phyloP scores from a whole-genome alignment of 2,329 filamentous ascomycete species.

The Xylaria polymorpha region DNA sequence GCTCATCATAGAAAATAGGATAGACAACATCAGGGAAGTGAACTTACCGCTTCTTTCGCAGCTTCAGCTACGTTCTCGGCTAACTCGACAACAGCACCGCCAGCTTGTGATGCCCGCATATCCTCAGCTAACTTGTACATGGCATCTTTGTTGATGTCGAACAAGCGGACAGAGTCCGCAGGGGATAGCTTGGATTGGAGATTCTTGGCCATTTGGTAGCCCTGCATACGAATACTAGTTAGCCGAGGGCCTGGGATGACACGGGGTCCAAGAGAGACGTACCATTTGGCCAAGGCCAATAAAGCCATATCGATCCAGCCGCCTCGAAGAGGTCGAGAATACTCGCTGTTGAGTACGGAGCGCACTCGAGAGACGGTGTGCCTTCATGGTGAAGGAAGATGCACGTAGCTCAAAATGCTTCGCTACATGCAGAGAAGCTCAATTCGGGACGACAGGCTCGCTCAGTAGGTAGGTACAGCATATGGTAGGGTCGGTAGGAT shows the following conservation, averaged over 20 bases:
- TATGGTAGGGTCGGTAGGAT: background rate
- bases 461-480: background rate
- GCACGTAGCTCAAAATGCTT: constrained; percentile 44
- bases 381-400: constrained; percentile 58
- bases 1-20: constrained; percentile 51
- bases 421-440: background rate
- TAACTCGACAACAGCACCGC: constrained; percentile 61
- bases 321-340: constrained; percentile 62
- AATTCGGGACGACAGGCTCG: constrained; percentile 11
- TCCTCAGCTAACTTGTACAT: constrained; percentile 61
- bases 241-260: constrained; percentile 6
- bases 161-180: constrained; percentile 63
- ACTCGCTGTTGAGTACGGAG: constrained; percentile 56
- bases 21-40: constrained; percentile 37
- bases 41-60: constrained; percentile 62
- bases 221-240: constrained; percentile 52
- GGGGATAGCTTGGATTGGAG: constrained; percentile 66
- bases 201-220: constrained; percentile 72
- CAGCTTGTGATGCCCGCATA: constrained; percentile 55
- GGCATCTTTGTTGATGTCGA: constrained; percentile 66
- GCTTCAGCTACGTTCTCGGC: constrained; percentile 61
- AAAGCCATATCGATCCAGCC: constrained; percentile 67
- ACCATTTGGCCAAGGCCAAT: constrained; percentile 72
- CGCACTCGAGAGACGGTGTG: constrained; percentile 48
- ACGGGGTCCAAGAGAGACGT: constrained; percentile 43